Conservation (phyloP, 257 asterid species). For the Buddleja alternifolia region DNA sequence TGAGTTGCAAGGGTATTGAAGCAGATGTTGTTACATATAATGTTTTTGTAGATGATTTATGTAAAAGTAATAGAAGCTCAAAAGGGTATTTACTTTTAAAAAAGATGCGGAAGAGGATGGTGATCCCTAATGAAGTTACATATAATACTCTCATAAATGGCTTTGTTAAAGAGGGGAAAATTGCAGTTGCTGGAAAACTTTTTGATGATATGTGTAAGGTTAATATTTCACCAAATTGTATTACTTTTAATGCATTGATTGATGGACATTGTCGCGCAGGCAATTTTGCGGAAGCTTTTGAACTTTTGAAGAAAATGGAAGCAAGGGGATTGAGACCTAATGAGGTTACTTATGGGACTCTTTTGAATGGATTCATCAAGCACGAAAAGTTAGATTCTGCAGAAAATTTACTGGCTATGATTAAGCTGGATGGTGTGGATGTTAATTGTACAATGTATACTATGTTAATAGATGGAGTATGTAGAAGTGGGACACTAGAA, state of each 20-base stretch:
- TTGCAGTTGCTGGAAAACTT: conserved; percentile 62
- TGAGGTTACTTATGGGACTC: conserved; percentile 77
- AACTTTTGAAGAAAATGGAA: conserved; percentile 68
- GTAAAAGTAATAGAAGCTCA: conserved; percentile 62
- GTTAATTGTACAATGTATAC: conserved; percentile 59
- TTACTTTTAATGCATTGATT: conserved; percentile 75
- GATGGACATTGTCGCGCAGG: conserved; percentile 77
- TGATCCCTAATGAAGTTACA: conserved; percentile 74
- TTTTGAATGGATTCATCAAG: conserved; percentile 82
- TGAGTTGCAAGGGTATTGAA: conserved; percentile 76
- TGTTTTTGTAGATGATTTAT: conserved; percentile 69
- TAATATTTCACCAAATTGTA: conserved; percentile 59
- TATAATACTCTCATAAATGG: conserved; percentile 84
- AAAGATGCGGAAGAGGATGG: conserved; percentile 68
- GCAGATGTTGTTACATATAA: conserved; percentile 85
- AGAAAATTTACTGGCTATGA: conserved; percentile 50
- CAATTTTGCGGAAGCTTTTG: conserved; percentile 57
- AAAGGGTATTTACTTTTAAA: conserved; percentile 77
- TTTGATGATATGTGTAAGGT: conserved; percentile 67
- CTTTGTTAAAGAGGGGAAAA: conserved; percentile 79
- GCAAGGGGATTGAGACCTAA: conserved; percentile 55
- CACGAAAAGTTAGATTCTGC: conserved; percentile 67
- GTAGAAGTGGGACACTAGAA: conserved; percentile 55
- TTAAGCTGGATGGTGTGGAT: conserved; percentile 52
- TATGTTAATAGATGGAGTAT: conserved; percentile 62